Conservation (phyloP, 2,329 filamentous ascomycete genomes). For the Nannizziopsis barbatae region DNA sequence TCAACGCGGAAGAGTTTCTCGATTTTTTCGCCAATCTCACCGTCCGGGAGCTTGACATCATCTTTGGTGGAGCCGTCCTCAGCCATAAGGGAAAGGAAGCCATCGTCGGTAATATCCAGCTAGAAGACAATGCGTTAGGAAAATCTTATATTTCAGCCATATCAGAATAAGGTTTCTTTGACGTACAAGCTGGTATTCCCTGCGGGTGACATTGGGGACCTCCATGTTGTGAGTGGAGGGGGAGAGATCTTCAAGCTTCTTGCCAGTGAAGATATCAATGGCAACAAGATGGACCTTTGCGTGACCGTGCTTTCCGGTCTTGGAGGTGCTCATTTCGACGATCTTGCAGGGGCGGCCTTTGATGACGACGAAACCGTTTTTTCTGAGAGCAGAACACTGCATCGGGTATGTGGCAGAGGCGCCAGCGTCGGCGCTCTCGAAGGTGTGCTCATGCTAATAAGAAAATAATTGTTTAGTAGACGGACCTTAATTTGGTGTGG, state of each 20-base stretch:
- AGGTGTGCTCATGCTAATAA: conserved; percentile 58
- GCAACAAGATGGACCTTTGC: conserved; percentile 98
- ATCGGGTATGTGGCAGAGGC: conserved; percentile 89
- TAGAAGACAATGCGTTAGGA: conserved; percentile 29
- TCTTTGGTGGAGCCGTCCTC: conserved; percentile 81
- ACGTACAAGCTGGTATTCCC: conserved; percentile 90
- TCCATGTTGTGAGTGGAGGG: conserved; percentile 84
- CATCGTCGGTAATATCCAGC: conserved; percentile 90
- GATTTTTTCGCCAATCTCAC: conserved; percentile 81
- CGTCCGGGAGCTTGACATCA: conserved; percentile 86
- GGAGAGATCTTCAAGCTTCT: conserved; percentile 98
- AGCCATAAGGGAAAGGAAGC: conserved; percentile 86
- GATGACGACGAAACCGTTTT: conserved; percentile 98
- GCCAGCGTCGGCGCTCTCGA: conserved; percentile 92
- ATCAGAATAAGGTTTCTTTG: neutral
- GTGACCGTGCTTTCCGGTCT: conserved; percentile 99
- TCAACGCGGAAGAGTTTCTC: conserved; percentile 64
- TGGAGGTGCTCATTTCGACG: conserved; percentile 99
- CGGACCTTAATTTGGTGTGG: neutral
- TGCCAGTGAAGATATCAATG: conserved; percentile 97
- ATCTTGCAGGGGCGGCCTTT: conserved; percentile 99
- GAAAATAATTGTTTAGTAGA: conserved; percentile 13
- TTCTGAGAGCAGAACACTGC: conserved; percentile 99
- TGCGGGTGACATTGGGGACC: conserved; percentile 82
- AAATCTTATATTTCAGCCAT: neutral